These are phyloP conservation scores for Ophiocordyceps camponoti-leonardi DNA, from an alignment of 2,329 filamentous ascomycete species.

Conservation along the genomic window DNA sequence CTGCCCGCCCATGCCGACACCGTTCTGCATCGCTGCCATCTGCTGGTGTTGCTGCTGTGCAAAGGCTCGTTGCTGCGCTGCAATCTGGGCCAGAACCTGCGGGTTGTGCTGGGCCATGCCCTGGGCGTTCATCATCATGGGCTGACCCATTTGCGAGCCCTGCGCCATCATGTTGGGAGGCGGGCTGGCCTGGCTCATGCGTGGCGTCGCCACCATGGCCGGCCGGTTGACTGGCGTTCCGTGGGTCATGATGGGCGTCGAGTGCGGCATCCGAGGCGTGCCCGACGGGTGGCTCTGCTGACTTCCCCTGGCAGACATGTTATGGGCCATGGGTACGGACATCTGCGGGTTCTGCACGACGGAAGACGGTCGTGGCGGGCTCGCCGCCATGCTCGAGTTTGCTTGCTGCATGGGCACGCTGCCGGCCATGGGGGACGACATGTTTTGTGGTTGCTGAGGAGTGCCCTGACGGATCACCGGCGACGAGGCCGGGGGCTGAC, in stretches of 20 bases:
- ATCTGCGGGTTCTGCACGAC: constrained; percentile 43
- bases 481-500: constrained; percentile 50
- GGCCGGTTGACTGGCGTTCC: constrained; percentile 39
- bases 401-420: constrained; percentile 47
- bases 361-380: constrained; percentile 48
- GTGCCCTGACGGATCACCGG: constrained; percentile 47
- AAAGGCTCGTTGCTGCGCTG: constrained; percentile 28
- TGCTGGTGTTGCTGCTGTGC: constrained; percentile 28
- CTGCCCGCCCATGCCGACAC: constrained; percentile 18
- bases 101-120: constrained; percentile 20
- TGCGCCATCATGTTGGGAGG: constrained; percentile 42
- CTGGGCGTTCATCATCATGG: constrained; percentile 35
- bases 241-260: constrained; percentile 43
- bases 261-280: constrained; percentile 44
- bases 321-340: constrained; percentile 41
- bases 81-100: constrained; percentile 26
- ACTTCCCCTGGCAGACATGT: constrained; percentile 46
- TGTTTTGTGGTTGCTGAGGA: constrained; percentile 35
- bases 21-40: constrained; percentile 21
- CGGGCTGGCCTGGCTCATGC: constrained; percentile 45
- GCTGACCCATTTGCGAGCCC: constrained; percentile 33
- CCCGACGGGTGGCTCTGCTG: constrained; percentile 48
- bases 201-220: constrained; percentile 37
- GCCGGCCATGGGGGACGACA: constrained; percentile 48
- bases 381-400: constrained; percentile 50